Conservation (phyloP, 371 early-diverging fungal genomes). For the Parasitella parasitica region DNA sequence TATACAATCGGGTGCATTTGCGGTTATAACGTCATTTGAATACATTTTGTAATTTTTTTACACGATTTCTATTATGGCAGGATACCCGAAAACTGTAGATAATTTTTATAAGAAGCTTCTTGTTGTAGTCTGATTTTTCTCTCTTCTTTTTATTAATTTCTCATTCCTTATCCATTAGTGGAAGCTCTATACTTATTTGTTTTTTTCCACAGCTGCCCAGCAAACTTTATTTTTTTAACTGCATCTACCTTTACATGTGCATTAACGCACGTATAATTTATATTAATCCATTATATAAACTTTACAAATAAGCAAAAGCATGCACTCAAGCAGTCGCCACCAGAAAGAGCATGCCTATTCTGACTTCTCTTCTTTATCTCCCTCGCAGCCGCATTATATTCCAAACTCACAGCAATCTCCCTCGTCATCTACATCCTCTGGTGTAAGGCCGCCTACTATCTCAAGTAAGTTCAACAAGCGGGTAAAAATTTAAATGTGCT, state of each 20-base stretch:
- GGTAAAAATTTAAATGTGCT: neutral
- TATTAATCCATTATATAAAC: neutral
- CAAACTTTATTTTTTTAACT: neutral
- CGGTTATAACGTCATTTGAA: conserved; percentile 3
- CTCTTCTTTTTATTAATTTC: neutral
- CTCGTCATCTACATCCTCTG: too few species aligned
- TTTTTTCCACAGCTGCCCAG: neutral
- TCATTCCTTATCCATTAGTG: neutral
- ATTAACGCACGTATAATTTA: neutral
- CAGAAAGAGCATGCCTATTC: neutral
- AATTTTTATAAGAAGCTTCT: neutral
- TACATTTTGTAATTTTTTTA: neutral
- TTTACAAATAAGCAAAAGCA: neutral
- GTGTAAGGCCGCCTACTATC: neutral
- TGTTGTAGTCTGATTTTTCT: neutral
- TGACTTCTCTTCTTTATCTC: neutral
- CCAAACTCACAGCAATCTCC: neutral
- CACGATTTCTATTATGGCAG: neutral
- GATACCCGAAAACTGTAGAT: neutral
- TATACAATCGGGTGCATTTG: neutral
- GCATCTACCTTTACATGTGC: neutral
- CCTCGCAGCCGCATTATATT: neutral
- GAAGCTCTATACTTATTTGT: neutral
- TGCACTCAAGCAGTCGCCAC: neutral
- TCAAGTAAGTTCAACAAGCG: neutral